Evolutionary conservation across 176 grass and related monocot genomes (phyloP), one percentile per base, ranked within the genome.

Genomic region (Pontederia paniculata): DNA sequence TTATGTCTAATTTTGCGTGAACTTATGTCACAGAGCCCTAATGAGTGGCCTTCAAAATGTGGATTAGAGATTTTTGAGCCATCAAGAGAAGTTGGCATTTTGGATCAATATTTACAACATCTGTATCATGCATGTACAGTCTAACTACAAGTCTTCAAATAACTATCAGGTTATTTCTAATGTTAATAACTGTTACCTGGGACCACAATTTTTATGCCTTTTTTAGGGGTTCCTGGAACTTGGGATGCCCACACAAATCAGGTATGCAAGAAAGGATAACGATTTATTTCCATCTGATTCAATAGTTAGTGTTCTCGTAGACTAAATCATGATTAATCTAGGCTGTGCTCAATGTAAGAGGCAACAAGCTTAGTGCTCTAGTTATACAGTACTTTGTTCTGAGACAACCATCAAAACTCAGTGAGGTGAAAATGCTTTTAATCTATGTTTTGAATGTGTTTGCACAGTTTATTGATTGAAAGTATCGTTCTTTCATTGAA

Each of bases 91-190:
- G 69, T 79, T 90, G 1, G 86, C 93, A 0, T 97, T 97, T 67
- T 97, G 93, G 91, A 69, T 97, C 56, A 90, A 97, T 60, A 37
- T 84, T 23, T 84, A 91, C 69, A 91, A 98, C 81, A 89, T 70
- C 21, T 91, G 93, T 44, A 84, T 98, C 67, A 98, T 91, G 83
- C 83, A 98, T 82, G 84, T 95, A 85, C 21, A 71, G 28, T 54
- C 66, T 62, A 20, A 55, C 60, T 61, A 57, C 42, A 50, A 23
- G 20, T 44, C 20, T 44, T 31, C 22, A 60, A 9, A 14, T 41
- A 12, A 61, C 49, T 63, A 37, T 37, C 28, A 37, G 5, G 5
- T 37, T 37, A 37, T 37, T 37, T 37, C 28, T 37, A 37, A 0
- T 37, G 28, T 37, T 37, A 37, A 37, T 5, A 37, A 37, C 28